Conservation (phyloP, 2,329 filamentous ascomycete genomes). For the Clarireedia monteithiana region DNA sequence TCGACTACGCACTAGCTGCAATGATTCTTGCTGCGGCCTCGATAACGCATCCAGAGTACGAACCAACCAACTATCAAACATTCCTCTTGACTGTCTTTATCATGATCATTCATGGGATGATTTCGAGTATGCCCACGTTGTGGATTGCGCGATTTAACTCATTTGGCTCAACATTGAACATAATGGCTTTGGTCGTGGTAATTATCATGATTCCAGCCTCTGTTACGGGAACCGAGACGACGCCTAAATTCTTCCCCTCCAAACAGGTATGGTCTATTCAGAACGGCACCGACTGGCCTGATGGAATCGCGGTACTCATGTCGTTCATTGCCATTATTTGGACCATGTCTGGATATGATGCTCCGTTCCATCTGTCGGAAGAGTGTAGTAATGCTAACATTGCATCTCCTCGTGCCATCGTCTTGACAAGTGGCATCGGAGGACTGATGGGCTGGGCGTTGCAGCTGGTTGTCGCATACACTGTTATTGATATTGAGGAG, state of each 20-base stretch:
- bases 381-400: conserved; percentile 68
- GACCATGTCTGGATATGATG: conserved; percentile 62
- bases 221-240: conserved; percentile 36
- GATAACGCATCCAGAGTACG: conserved; percentile 58
- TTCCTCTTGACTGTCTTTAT: conserved; percentile 60
- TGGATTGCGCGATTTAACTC: conserved; percentile 67
- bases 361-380: conserved; percentile 65
- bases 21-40: conserved; percentile 67
- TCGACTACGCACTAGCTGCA: conserved; percentile 57
- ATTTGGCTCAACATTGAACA: conserved; percentile 62
- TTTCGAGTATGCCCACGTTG: conserved; percentile 63
- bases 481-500: conserved; percentile 50
- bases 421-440: conserved; percentile 59
- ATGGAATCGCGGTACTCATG: conserved; percentile 63
- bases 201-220: conserved; percentile 61
- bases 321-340: conserved; percentile 63
- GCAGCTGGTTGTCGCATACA: conserved; percentile 65
- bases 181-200: conserved; percentile 56
- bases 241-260: conserved; percentile 49
- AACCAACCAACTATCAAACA: conserved; percentile 57
- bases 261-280: conserved; percentile 61
- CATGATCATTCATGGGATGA: conserved; percentile 58
- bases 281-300: conserved; percentile 58
- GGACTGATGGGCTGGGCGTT: conserved; percentile 64
- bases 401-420: conserved; percentile 63